Evolutionary conservation across 2,329 filamentous ascomycete genomes (phyloP), one percentile per base, ranked within the genome.

Genomic region (Remersonia thermophila): DNA sequence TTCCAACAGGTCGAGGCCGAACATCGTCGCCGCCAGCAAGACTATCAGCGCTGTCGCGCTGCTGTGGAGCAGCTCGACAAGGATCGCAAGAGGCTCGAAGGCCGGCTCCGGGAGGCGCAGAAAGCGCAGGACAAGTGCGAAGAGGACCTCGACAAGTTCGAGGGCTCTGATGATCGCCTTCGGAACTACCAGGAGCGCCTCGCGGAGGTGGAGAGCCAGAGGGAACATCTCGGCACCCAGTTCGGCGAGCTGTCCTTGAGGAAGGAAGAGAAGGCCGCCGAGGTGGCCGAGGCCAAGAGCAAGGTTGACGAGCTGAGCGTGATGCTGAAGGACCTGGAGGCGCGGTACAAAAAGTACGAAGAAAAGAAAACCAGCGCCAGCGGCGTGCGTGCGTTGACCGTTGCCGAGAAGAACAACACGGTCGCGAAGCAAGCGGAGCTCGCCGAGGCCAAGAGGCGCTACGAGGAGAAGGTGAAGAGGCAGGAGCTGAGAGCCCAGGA

Each of bases 81-180:
- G 17, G 69, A 80, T 46, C 61, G 65, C 27, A 63, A 57, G 28
- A 47, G 41, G n/a, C 41, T 51, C 7, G 42, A 47, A 2, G 38
- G 25, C 1, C 56, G 67, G 3, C 53, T 69, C 25, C 77, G 84
- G 42, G 58, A 62, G 35, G 71, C 77, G 6, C 70, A 80, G 35
- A 75, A 79, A 35, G 61, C 65, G 6, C 65, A 81, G 7, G 61
- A 67, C 36, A 44, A 56, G 40, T 49, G 69, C 32, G 50, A 71
- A 23, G 71, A 74, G 36, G 72, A 75, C 30, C 65, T 93, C 27
- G 77, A 84, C 43, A 67, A 62, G 17, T 72, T 73, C 32, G 71
- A 82, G 41, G 78, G 80, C 3, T 73, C 76, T 37, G 83, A 85
- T 51, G 77, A 73, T 33, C 60, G 61, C 10, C 61, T 85, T 2